phyloP scores from a whole-genome alignment of 208 protist genomes.

The Trypanosoma rangeli region DNA sequence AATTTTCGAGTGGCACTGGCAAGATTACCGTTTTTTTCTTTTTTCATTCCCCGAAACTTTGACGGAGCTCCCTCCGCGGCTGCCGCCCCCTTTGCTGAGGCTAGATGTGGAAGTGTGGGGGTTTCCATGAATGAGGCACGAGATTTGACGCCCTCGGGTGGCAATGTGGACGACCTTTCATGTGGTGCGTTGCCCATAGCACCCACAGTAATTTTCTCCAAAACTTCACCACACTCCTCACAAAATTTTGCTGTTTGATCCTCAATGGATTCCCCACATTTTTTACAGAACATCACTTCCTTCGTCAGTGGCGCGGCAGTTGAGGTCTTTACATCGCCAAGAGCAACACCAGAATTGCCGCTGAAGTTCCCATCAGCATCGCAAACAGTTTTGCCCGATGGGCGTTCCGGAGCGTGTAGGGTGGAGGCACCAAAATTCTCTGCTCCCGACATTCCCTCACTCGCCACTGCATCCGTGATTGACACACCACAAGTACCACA shows the following conservation, averaged over 20 bases:
- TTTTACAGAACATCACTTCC: slow-evolving; percentile 56
- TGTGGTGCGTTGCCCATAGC: slow-evolving; percentile 1
- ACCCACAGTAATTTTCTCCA: slow-evolving; percentile 31
- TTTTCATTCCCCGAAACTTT: not conserved
- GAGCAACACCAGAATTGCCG: slow-evolving; percentile 78
- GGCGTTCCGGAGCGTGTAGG: slow-evolving; percentile 51
- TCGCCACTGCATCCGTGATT: slow-evolving; percentile 44
- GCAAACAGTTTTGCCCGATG: slow-evolving; percentile 67
- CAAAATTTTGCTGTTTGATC: slow-evolving; percentile 63
- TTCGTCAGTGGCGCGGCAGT: not conserved
- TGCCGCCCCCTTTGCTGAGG: not conserved
- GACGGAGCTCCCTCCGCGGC: not conserved
- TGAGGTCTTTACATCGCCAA: slow-evolving; percentile 45
- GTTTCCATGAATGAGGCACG: not conserved
- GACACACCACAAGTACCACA: slow-evolving; percentile 79
- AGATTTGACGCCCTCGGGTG: slow-evolving; percentile 1
- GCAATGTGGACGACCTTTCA: slow-evolving; percentile 19
- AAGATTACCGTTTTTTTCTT: not conserved
- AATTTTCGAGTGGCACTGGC: not conserved
- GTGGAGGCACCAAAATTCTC: slow-evolving; percentile 53
- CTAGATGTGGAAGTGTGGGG: not conserved
- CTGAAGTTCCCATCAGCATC: slow-evolving; percentile 87
- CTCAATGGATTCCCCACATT: slow-evolving; percentile 46
- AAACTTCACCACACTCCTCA: slow-evolving; percentile 74
- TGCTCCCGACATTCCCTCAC: slow-evolving; percentile 40